Base-by-base conservation (phyloP, 495 filamentous ascomycete species). In the Hypoxylon trugodes region DNA sequence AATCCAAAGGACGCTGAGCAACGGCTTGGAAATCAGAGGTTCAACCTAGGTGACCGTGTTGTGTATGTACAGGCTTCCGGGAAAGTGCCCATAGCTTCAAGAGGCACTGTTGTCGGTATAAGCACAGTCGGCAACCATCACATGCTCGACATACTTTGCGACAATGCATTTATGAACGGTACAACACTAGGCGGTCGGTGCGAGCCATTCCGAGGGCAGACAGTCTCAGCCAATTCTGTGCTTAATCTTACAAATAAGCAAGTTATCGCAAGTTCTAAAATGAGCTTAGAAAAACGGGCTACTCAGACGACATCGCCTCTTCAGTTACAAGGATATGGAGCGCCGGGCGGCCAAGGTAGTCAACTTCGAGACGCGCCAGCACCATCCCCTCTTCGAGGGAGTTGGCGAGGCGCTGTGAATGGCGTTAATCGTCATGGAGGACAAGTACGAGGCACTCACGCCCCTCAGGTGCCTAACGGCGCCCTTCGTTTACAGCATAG, bases 201-300 rank as follows among this genome's bases (percentile, higher is more conserved):
- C 74, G 90, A 92, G n/a, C 90, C 90, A 4, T 98, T 98, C 87
- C 87, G 96, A 32, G 96, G 96, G 33, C 93, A 95, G 71, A 97
- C 96, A 0, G 92, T 99, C 7, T 85, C 90, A 1, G 81, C 87
- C 13, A 86, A 87, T 7, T 88, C 90, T 0, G 91, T 96, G 16
- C 87, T 99, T 12, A 99, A 99, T 72, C 73, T 97, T 32, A 88
- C 89, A 6, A 81, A 93, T 63, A 85, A 83, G 53, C 96, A 98
- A 76, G 81, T 96, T 36, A 80, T 96, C 43, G 86, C 89, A 36
- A 85, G 78, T 42, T 90, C 91, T 10, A 86, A 88, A 50, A 90
- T 91, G 19, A 86, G 82, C 19, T 69, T 77, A 42, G 83, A 86
- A 26, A 87, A 76, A 53, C 84, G 85, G 57, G 82, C 87, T 37